Evolutionary conservation across 192 early-diverging fungal genomes (phyloP).

Genomic region (Entomortierella beljakovae): DNA sequence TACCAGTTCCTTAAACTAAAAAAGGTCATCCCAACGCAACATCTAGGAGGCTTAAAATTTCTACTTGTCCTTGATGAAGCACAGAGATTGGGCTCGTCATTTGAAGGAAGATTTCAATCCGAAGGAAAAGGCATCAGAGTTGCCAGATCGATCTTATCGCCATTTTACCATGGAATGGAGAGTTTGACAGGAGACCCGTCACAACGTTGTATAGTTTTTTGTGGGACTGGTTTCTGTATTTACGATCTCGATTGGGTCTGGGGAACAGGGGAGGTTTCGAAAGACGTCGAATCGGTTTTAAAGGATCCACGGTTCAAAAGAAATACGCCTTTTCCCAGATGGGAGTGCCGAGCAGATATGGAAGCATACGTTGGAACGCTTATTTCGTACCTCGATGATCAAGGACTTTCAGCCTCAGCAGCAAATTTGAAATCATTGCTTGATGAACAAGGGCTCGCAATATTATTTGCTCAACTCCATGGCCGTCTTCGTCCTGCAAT

Average conservation of each 20-base stretch:
- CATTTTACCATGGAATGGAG: conserved; percentile 3
- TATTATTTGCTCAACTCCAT: not conserved
- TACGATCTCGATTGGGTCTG: too few species aligned
- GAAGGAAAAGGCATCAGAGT: not conserved
- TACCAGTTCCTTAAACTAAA: not conserved
- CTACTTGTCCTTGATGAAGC: conserved; percentile 6
- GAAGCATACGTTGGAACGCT: not conserved
- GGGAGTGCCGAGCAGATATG: not conserved
- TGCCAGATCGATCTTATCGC: not conserved
- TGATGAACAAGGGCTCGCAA: not conserved
- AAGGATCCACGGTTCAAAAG: too few species aligned
- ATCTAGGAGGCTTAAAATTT: not conserved
- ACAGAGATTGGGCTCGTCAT: not conserved
- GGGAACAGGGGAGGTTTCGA: too few species aligned
- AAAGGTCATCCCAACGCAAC: not conserved
- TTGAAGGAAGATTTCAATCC: not conserved
- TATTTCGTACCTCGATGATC: not conserved
- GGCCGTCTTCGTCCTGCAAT: not conserved
- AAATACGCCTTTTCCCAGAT: not conserved
- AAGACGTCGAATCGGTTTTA: too few species aligned
- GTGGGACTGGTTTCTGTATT: not conserved
- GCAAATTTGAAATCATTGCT: not conserved
- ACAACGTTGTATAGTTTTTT: not conserved
- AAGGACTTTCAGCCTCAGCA: not conserved
- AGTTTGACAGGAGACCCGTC: not conserved